phyloP scores from a whole-genome alignment of 2,329 filamentous ascomycete species.

The Blastomyces emzantsi region DNA sequence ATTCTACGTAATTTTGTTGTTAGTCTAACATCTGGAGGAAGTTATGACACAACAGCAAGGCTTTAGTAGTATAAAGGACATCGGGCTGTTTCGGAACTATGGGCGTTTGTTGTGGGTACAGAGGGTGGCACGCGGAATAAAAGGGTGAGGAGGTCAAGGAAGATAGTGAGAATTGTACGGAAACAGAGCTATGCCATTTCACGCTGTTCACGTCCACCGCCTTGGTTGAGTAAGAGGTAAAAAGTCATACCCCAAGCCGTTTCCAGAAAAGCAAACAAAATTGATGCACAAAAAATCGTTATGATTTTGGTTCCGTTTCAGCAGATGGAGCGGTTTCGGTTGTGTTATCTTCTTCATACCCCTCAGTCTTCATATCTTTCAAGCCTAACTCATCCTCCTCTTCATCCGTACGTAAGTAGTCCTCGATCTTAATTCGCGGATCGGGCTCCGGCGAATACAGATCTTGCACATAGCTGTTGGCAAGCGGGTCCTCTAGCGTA shows the following conservation, averaged over 20 bases:
- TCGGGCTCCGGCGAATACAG: constrained; percentile 71
- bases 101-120: neutral
- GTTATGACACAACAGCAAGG: neutral
- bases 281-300: neutral
- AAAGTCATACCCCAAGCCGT: neutral
- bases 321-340: constrained; percentile 3
- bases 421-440: constrained; percentile 68
- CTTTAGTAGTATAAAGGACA: neutral
- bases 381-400: constrained; percentile 91
- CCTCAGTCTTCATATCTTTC: constrained; percentile 85
- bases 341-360: constrained; percentile 56
- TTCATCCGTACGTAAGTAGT: constrained; percentile 79
- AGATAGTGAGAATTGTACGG: neutral
- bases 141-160: neutral
- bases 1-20: neutral
- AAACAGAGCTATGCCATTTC: neutral
- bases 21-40: neutral
- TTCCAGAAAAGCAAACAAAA: neutral
- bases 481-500: constrained; percentile 77
- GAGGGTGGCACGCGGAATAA: neutral
- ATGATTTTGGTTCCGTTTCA: neutral
- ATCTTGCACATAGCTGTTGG: constrained; percentile 89
- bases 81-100: neutral
- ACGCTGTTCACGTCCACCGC: neutral
- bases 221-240: neutral